A percentile compares a stretch with the other conserved stretches of the same genome.
Conservation (phyloP, 306 rosid species). For the Pterocarpus macrocarpus region DNA sequence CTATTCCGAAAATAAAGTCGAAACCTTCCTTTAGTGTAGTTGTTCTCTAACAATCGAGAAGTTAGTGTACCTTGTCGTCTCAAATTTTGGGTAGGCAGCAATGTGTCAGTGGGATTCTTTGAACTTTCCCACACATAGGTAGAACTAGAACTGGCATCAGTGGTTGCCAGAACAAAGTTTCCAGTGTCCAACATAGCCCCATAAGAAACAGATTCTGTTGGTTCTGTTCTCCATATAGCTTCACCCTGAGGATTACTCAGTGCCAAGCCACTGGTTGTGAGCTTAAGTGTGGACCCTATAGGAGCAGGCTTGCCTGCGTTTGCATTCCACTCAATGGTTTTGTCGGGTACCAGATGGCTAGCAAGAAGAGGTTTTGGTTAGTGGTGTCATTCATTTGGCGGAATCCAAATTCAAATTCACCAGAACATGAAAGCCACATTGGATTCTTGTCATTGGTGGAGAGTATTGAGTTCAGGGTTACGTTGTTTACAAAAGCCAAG, state of each 20-base stretch:
- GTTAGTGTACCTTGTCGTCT: neutral
- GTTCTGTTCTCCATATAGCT: slow-evolving; percentile 37
- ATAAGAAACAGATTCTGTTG: slow-evolving; percentile 18
- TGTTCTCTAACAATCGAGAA: slow-evolving; percentile 46
- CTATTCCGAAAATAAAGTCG: slow-evolving; percentile 40
- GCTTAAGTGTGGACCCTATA: slow-evolving; percentile 47
- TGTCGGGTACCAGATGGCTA: slow-evolving; percentile 62
- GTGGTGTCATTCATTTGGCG: slow-evolving; percentile 11
- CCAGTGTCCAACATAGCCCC: slow-evolving; percentile 62
- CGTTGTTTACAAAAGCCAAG: neutral
- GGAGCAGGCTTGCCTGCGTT: slow-evolving; percentile 31
- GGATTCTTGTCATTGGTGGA: slow-evolving; percentile 26
- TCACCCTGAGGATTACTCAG: slow-evolving; percentile 40
- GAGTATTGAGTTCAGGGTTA: neutral
- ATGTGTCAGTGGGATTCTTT: slow-evolving; percentile 61
- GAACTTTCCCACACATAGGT: slow-evolving; percentile 22
- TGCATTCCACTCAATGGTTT: slow-evolving; percentile 62
- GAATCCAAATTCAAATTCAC: slow-evolving; percentile 70
- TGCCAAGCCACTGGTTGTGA: slow-evolving; percentile 43
- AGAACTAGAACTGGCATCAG: neutral
- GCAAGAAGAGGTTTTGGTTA: slow-evolving; percentile 37
- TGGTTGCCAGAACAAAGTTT: slow-evolving; percentile 54
- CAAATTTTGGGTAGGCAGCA: slow-evolving; percentile 62
- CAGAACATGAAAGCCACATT: slow-evolving; percentile 46
- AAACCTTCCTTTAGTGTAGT: slow-evolving; percentile 65